Conservation (phyloP, 78 protist species). For the Chrysochromulina tobinii region DNA sequence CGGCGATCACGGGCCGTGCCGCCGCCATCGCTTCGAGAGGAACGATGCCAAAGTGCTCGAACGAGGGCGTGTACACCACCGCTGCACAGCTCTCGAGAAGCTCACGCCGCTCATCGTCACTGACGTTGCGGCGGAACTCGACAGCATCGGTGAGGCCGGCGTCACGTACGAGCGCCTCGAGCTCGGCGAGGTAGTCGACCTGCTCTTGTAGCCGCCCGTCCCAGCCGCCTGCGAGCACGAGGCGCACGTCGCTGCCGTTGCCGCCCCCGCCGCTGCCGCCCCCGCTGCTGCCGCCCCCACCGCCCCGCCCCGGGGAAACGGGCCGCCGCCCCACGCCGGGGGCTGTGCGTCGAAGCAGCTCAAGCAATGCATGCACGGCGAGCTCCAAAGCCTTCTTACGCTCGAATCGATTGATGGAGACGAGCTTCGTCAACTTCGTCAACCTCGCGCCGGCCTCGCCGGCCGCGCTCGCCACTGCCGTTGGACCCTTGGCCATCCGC, state of each 20-base stretch:
- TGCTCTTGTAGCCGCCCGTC: conserved; percentile 88
- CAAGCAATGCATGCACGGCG: conserved; percentile 83
- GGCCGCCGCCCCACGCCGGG: too few species aligned
- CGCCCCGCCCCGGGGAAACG: too few species aligned
- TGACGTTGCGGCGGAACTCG: background rate
- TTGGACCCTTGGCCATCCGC: conserved; percentile 27
- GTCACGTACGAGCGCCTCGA: conserved; percentile 33
- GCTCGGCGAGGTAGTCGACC: conserved; percentile 68
- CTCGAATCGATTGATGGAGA: conserved; percentile 96
- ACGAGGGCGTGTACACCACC: conserved; percentile 93
- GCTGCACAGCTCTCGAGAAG: background rate
- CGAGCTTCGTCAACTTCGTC: conserved; percentile 3
- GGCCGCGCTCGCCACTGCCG: conserved; percentile 18
- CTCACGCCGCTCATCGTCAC: background rate
- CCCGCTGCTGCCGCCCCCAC: too few species aligned
- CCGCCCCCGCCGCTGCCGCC: background rate
- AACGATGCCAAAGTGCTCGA: conserved; percentile 98
- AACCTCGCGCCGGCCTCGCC: background rate
- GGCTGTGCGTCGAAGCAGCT: background rate
- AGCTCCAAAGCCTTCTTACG: conserved; percentile 88
- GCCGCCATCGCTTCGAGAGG: conserved; percentile 88
- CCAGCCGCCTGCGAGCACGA: conserved; percentile 82
- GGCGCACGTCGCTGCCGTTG: background rate
- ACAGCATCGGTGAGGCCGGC: conserved; percentile 31
- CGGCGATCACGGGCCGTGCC: background rate